A percentile compares a stretch with the other conserved stretches of the same genome.
phyloP scores from a whole-genome alignment of 352 stramenopile genomes.

The Hyaloperonospora arabidopsidis region DNA sequence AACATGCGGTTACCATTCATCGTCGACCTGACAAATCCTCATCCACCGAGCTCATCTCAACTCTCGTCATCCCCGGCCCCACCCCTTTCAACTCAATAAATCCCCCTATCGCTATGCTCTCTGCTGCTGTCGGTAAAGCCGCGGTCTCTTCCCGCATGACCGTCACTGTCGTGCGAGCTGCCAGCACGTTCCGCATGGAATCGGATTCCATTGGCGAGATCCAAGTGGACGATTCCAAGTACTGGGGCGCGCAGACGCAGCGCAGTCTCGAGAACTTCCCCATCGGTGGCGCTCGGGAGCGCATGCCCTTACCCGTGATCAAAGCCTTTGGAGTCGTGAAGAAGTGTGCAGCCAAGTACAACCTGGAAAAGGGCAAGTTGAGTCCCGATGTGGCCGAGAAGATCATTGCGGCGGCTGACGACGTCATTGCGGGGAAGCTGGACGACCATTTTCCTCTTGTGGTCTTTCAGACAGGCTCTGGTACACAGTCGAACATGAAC shows the following conservation, averaged over 20 bases:
- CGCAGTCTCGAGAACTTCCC: slow-evolving; percentile 94
- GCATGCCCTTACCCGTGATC: slow-evolving; percentile 92
- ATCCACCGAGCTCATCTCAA: too few relatives aligned
- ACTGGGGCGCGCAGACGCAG: slow-evolving; percentile 93
- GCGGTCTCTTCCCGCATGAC: slow-evolving; percentile 21
- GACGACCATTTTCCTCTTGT: slow-evolving; percentile 94
- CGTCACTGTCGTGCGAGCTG: slow-evolving; percentile 29
- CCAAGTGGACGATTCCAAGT: slow-evolving; percentile 72
- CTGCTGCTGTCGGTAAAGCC: slow-evolving; percentile 18
- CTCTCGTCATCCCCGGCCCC: too few relatives aligned
- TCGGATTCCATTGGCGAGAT: slow-evolving; percentile 78
- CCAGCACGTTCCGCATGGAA: slow-evolving; percentile 49
- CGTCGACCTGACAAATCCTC: too few relatives aligned
- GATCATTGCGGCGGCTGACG: slow-evolving; percentile 88
- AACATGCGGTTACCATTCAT: too few relatives aligned
- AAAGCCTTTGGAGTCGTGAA: slow-evolving; percentile 92
- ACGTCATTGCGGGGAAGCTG: slow-evolving; percentile 89
- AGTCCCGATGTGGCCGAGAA: slow-evolving; percentile 66
- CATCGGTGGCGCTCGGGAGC: slow-evolving; percentile 83
- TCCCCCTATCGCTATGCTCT: slow-evolving; percentile 28
- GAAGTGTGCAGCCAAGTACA: slow-evolving; percentile 92
- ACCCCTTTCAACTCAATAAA: too few relatives aligned
- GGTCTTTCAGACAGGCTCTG: slow-evolving; percentile 67
- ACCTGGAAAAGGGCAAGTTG: slow-evolving; percentile 83
- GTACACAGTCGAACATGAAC: slow-evolving; percentile 76